phyloP scores from a whole-genome alignment of 352 stramenopile genomes.

The Plasmopara halstedii region DNA sequence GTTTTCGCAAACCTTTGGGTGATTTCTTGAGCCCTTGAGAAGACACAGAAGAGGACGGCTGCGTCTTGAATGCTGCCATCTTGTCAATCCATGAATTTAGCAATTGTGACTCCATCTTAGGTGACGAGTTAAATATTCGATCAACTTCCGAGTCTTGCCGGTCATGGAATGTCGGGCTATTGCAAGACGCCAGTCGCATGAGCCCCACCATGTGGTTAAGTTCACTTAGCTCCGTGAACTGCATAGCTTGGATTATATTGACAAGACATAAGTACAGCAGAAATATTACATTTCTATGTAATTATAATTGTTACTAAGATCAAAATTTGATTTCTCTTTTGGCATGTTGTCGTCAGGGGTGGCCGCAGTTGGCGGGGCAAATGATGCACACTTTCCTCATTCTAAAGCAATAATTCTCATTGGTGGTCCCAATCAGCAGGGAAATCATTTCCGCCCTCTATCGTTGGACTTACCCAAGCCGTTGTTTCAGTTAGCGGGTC shows the following conservation, averaged over 20 bases:
- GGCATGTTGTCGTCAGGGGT: slow-evolving; percentile 14
- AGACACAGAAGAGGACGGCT: slow-evolving; percentile 12
- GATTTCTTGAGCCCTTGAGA: slow-evolving; percentile 38
- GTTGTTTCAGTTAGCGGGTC: slow-evolving; percentile 78
- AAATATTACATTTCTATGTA: slow-evolving; percentile 1
- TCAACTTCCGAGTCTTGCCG: slow-evolving; percentile 86
- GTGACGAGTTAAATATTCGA: slow-evolving; percentile 85
- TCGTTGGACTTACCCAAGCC: slow-evolving; percentile 83
- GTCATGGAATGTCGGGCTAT: slow-evolving; percentile 85
- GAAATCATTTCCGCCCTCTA: slow-evolving; percentile 83
- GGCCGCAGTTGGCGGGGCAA: slow-evolving; percentile 15
- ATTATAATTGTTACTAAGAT: slow-evolving; percentile 6
- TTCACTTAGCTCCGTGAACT: slow-evolving; percentile 86
- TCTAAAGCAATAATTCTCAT: slow-evolving; percentile 86
- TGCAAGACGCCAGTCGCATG: slow-evolving; percentile 73
- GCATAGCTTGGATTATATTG: too few relatives aligned
- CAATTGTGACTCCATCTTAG: slow-evolving; percentile 82
- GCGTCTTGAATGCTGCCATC: slow-evolving; percentile 69
- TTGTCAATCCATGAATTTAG: slow-evolving; percentile 87
- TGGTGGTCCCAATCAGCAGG: slow-evolving; percentile 77
- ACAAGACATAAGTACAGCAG: too few relatives aligned
- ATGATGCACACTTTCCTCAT: slow-evolving; percentile 53
- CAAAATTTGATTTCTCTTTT: neutral
- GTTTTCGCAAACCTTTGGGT: slow-evolving; percentile 24
- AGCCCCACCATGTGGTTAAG: slow-evolving; percentile 77